Evolutionary conservation across 2,329 filamentous ascomycete genomes (phyloP), one percentile per base, ranked within the genome.

Genomic region (Pseudomassariella vexata): DNA sequence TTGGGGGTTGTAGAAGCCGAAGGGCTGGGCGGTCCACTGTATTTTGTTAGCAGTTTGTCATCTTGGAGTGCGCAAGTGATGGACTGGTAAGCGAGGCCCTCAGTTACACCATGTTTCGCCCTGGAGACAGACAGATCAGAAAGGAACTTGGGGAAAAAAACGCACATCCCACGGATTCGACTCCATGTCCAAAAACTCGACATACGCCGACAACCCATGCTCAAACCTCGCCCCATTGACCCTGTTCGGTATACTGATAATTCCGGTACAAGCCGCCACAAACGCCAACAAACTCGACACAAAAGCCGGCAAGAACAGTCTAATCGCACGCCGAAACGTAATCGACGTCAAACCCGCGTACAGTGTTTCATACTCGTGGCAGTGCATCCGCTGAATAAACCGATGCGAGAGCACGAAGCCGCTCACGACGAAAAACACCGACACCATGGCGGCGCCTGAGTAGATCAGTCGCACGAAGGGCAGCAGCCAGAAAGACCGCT

Each of bases 401-500:
- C 61, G 60, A 33, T 57, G 55, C 11, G 57, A 54, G 4, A 63
- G 48, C 21, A 62, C 60, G 36, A 57, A 62, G 16, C 61, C 60
- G 6, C 59, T 62, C 19, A 64, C 59, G 34, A 63, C 56, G 42
- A 63, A 62, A 42, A 64, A 64, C 6, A 63, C 52, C 11, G 57
- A 48, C 5, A 64, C 61, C 56, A 61, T 62, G 15, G 59, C 55
- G 12, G 56, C 51, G 11, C 58, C 59, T 2, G 54, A 56, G 40
- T 53, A 55, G 19, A 61, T 35, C 21, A 63, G 46, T 39, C 59
- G 53, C 16, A 63, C 24, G 27, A 62, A 56, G 7, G 60, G 60
- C 16, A 63, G 40, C 34, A 63, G 49, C 37, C 59, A 48, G 18
- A 50, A 39, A 1, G 48, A 50, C 10, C 34, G 45, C 18, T 50